phyloP scores from a whole-genome alignment of 2,329 filamentous ascomycete species.

The Verticillium tricorpus region DNA sequence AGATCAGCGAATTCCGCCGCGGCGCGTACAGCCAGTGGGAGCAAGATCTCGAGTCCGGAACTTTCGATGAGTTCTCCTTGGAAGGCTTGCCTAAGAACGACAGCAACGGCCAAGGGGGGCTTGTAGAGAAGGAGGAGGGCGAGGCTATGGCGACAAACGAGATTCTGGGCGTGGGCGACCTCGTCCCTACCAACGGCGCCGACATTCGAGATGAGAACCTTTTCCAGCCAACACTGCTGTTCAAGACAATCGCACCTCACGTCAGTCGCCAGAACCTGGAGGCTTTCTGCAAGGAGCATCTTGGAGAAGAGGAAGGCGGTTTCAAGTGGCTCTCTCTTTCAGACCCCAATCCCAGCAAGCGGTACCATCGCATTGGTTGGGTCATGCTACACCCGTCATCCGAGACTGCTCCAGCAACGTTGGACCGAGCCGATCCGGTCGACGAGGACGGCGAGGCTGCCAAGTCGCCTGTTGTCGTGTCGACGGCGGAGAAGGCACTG shows the following conservation, averaged over 20 bases:
- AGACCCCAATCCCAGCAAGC: conserved; percentile 94
- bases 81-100: conserved; percentile 94
- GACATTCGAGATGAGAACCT: conserved; percentile 87
- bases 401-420: conserved; percentile 49
- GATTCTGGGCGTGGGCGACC: conserved; percentile 85
- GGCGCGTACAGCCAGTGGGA: conserved; percentile 84
- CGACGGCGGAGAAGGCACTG: conserved; percentile 78
- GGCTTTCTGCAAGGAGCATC: conserved; percentile 87
- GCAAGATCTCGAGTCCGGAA: conserved; percentile 75
- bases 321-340: conserved; percentile 96
- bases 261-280: conserved; percentile 93
- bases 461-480: conserved; percentile 43
- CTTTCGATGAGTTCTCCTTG: conserved; percentile 91
- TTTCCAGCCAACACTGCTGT: conserved; percentile 85
- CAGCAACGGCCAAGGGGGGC: conserved; percentile 77
- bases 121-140: conserved; percentile 92
- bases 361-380: conserved; percentile 97
- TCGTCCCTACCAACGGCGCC: conserved; percentile 76
- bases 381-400: conserved; percentile 85
- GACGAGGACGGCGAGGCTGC: conserved; percentile 61
- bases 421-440: conserved; percentile 69
- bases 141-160: conserved; percentile 89
- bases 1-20: conserved; percentile 75
- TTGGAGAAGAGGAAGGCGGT: conserved; percentile 85
- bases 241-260: conserved; percentile 96